phyloP scores from a whole-genome alignment of 768 basidiomycete species.

The Pulveroboletus ravenelii region DNA sequence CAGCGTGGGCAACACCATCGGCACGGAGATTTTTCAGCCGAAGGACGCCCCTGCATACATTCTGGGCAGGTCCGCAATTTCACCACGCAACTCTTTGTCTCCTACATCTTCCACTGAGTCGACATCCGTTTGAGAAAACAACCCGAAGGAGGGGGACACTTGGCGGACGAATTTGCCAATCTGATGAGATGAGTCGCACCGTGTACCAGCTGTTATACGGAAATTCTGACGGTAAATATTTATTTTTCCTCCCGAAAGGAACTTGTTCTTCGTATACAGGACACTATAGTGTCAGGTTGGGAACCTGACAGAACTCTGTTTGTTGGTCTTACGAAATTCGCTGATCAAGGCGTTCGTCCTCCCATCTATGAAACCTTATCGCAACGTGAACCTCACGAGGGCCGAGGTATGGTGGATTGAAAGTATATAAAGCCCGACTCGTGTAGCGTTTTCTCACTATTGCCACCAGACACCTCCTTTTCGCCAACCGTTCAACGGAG shows the following conservation, averaged over 20 bases:
- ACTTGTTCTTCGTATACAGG: conserved; percentile 57
- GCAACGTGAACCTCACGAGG: conserved; percentile 7
- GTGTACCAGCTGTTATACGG: neutral
- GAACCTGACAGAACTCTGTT: neutral
- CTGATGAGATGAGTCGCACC: conserved; percentile 42
- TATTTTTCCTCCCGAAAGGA: conserved; percentile 35
- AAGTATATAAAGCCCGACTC: conserved; percentile 8
- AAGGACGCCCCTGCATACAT: conserved; percentile 59
- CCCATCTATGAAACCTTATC: conserved; percentile 10
- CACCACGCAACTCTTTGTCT: conserved; percentile 49
- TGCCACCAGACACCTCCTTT: neutral
- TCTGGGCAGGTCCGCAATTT: conserved; percentile 56
- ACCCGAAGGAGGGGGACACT: conserved; percentile 43
- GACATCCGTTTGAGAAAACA: conserved; percentile 50
- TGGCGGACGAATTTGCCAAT: conserved; percentile 58
- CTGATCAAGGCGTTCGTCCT: neutral
- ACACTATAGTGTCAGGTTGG: conserved; percentile 13
- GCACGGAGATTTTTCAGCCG: conserved; percentile 59
- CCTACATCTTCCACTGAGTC: conserved; percentile 47
- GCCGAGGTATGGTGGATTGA: neutral
- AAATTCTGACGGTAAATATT: neutral
- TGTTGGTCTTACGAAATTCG: neutral
- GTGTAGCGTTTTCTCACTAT: conserved; percentile 7
- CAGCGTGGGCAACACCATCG: conserved; percentile 56
- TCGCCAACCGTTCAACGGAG: neutral